Conservation (phyloP, 495 filamentous ascomycete species). For the Xylaria flabelliformis region DNA sequence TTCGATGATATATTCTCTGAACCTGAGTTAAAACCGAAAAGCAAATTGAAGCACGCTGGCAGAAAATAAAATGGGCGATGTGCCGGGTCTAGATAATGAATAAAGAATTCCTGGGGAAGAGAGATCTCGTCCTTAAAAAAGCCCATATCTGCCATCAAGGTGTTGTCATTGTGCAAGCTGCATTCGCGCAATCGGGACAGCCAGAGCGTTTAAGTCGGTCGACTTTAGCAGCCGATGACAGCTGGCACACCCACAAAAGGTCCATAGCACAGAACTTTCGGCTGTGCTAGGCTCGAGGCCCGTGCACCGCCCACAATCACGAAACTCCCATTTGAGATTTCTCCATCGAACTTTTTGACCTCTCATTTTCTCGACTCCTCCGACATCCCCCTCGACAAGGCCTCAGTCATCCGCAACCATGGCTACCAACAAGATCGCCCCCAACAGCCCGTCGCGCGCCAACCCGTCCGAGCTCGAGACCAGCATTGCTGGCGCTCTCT, state of each 20-base stretch:
- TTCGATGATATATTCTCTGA: neutral
- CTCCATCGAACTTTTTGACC: constrained; percentile 14
- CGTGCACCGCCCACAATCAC: constrained; percentile 29
- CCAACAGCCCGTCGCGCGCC: constrained; percentile 91
- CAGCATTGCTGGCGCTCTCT: constrained; percentile 91
- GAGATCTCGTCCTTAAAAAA: neutral
- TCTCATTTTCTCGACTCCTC: constrained; percentile 17
- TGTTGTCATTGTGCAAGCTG: neutral
- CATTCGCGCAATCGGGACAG: neutral
- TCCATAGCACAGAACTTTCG: constrained; percentile 11
- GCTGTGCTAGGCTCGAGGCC: constrained; percentile 17
- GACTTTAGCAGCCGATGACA: neutral
- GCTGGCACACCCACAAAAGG: neutral
- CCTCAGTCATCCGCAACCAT: constrained; percentile 50
- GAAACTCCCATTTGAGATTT: constrained; percentile 32
- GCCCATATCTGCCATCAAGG: neutral
- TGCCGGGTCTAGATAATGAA: neutral
- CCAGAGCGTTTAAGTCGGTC: neutral
- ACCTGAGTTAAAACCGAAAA: neutral
- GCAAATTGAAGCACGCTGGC: neutral
- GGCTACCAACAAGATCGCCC: constrained; percentile 95
- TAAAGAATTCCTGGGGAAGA: neutral
- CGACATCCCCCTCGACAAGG: constrained; percentile 29
- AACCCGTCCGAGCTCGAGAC: constrained; percentile 95
- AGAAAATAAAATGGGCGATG: too few species aligned